Percentiles rank a stretch among this genome's conserved stretches.
Evolutionary conservation across 148 eudicot species (phyloP).

Genomic region (Chenopodium berlandieri): DNA sequence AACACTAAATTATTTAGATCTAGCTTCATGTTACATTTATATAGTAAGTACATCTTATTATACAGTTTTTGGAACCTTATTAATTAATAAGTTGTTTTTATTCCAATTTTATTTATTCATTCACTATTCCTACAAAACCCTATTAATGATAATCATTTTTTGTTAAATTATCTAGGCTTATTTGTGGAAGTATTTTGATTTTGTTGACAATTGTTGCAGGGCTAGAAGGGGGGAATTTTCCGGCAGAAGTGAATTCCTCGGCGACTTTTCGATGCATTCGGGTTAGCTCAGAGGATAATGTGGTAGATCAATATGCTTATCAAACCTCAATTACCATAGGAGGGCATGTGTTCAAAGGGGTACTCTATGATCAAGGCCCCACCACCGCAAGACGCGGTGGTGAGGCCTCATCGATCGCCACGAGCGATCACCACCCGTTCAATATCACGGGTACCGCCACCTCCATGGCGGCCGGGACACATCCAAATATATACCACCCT

Average conservation of each 20-base stretch:
- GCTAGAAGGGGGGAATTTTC: conserved; percentile 43
- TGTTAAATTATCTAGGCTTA: neutral
- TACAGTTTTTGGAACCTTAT: neutral
- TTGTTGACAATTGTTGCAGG: conserved; percentile 27
- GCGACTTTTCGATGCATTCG: conserved; percentile 63
- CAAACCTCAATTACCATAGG: conserved; percentile 63
- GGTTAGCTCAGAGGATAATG: conserved; percentile 61
- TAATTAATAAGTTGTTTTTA: neutral
- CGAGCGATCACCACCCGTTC: conserved; percentile 31
- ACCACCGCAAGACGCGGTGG: conserved; percentile 22
- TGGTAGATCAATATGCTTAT: conserved; percentile 70
- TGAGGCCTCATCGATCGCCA: conserved; percentile 43
- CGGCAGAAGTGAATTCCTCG: conserved; percentile 51
- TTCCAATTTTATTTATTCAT: neutral
- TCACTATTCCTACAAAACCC: conserved; percentile 29
- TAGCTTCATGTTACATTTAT: neutral
- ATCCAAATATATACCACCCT: conserved; percentile 32
- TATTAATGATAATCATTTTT: neutral
- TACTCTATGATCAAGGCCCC: conserved; percentile 78
- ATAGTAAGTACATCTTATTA: neutral
- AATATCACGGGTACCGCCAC: conserved; percentile 13
- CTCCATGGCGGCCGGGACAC: conserved; percentile 13
- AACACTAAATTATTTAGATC: conserved; percentile 20
- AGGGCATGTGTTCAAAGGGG: conserved; percentile 78
- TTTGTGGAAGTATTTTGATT: neutral